phyloP scores from a whole-genome alignment of 768 basidiomycete species.

The Lyophyllum semitale region DNA sequence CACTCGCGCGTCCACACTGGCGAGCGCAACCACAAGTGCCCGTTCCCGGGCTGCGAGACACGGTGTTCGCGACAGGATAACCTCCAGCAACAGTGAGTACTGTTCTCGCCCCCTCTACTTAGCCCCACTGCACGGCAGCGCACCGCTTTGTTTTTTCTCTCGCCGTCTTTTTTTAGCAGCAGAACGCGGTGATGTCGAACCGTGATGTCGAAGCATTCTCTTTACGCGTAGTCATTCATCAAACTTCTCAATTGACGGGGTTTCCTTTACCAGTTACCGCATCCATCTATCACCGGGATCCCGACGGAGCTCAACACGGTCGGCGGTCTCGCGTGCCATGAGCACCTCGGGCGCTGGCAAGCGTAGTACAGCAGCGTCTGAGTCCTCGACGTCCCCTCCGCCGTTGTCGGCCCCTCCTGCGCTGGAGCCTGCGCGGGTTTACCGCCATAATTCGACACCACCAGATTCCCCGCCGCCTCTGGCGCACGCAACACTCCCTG shows the following conservation, averaged over 20 bases:
- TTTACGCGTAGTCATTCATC: neutral
- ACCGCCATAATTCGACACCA: constrained; percentile 39
- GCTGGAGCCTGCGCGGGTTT: constrained; percentile 43
- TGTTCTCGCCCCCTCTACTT: too few species aligned
- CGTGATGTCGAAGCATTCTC: too few species aligned
- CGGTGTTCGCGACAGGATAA: constrained; percentile 91
- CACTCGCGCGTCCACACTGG: constrained; percentile 92
- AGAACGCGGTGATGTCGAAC: too few species aligned
- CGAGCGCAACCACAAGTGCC: constrained; percentile 89
- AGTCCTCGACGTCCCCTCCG: constrained; percentile 29
- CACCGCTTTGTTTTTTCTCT: neutral
- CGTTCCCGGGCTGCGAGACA: constrained; percentile 94
- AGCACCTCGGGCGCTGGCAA: constrained; percentile 24
- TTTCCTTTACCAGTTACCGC: constrained; percentile 56
- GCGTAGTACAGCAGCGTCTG: constrained; percentile 27
- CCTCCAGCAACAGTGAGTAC: constrained; percentile 62
- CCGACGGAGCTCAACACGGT: constrained; percentile 64
- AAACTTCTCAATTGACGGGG: constrained; percentile 1
- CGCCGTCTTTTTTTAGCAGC: neutral
- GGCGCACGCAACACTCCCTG: constrained; percentile 50
- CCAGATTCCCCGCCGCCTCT: constrained; percentile 60
- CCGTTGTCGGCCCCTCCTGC: constrained; percentile 44
- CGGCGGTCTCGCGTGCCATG: constrained; percentile 49
- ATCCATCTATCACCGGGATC: constrained; percentile 84
- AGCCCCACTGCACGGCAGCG: too few species aligned